Evolutionary conservation across 176 grass and related monocot species (phyloP).

Genomic region (Elymus sibiricus): DNA sequence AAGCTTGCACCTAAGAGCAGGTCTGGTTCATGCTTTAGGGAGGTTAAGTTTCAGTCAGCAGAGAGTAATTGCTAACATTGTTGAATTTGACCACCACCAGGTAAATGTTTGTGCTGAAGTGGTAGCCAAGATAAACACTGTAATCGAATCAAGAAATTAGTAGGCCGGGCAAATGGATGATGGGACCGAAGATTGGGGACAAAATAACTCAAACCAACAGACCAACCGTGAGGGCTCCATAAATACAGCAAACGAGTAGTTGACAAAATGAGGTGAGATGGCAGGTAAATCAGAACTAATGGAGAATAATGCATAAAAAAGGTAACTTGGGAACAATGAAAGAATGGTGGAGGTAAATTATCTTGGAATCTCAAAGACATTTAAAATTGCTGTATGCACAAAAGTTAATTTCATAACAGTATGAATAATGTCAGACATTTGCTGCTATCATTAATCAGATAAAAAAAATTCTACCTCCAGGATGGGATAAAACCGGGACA

Average conservation of each 20-base stretch:
- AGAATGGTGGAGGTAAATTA: not conserved
- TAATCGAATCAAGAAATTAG: not conserved
- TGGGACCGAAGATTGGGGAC: not conserved
- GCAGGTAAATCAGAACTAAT: not conserved
- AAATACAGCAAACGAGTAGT: not conserved
- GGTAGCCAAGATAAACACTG: not conserved
- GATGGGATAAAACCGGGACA: conserved; percentile 83
- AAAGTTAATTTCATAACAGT: not conserved
- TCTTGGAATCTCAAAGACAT: not conserved
- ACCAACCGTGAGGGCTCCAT: not conserved
- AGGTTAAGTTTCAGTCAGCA: too few relatives aligned
- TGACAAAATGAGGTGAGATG: not conserved
- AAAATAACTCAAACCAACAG: not conserved
- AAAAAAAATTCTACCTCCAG: conserved; percentile 53
- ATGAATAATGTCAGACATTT: too few relatives aligned
- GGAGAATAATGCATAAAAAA: not conserved
- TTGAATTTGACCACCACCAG: too few relatives aligned
- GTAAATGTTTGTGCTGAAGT: not conserved
- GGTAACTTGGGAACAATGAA: not conserved
- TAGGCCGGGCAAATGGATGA: not conserved
- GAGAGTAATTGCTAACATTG: too few relatives aligned
- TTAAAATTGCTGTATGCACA: not conserved
- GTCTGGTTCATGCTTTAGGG: too few relatives aligned
- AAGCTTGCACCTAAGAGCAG: too few relatives aligned
- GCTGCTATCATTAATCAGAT: not conserved